Evolutionary conservation across 495 filamentous ascomycete genomes (phyloP).

Genomic region (Neurospora terricola): DNA sequence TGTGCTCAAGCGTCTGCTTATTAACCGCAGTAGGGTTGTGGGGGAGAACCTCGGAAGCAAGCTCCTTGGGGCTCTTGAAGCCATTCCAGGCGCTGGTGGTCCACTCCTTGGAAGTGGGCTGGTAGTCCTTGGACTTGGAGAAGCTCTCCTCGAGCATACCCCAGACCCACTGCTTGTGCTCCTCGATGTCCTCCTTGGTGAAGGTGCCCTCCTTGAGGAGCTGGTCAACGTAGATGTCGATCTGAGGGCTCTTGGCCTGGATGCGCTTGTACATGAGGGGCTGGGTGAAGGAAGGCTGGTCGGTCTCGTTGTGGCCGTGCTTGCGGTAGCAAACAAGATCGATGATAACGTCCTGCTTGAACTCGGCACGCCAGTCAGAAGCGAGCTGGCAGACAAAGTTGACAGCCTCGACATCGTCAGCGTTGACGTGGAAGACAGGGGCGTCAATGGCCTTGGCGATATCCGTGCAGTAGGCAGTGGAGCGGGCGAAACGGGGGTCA

Average conservation of each 20-base stretch:
- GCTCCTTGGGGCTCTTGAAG: conserved; percentile 97
- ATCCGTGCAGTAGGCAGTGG: conserved; percentile 97
- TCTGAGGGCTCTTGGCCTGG: conserved; percentile 61
- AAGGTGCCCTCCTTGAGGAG: conserved; percentile 85
- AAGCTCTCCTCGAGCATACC: conserved; percentile 97
- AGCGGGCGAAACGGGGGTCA: conserved; percentile 94
- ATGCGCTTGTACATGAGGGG: conserved; percentile 99
- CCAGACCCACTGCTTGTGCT: conserved; percentile 99
- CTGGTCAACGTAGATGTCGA: conserved; percentile 81
- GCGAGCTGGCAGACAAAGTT: conserved; percentile 97
- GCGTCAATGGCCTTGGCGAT: conserved; percentile 98
- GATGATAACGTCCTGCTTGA: conserved; percentile 94
- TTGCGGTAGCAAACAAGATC: conserved; percentile 99
- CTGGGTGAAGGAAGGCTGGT: conserved; percentile 99
- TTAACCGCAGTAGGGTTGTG: conserved; percentile 82
- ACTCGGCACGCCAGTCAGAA: conserved; percentile 94
- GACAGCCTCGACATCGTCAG: conserved; percentile 93
- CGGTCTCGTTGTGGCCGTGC: conserved; percentile 98
- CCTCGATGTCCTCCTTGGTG: conserved; percentile 94
- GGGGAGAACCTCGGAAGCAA: conserved; percentile 87
- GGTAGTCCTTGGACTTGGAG: conserved; percentile 91
- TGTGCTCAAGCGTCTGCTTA: conserved; percentile 57
- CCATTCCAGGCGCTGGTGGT: conserved; percentile 96
- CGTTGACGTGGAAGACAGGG: conserved; percentile 98
- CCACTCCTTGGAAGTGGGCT: conserved; percentile 95